Base-by-base conservation (phyloP, 345 rosid species). In the Rhodamnia argentea region DNA sequence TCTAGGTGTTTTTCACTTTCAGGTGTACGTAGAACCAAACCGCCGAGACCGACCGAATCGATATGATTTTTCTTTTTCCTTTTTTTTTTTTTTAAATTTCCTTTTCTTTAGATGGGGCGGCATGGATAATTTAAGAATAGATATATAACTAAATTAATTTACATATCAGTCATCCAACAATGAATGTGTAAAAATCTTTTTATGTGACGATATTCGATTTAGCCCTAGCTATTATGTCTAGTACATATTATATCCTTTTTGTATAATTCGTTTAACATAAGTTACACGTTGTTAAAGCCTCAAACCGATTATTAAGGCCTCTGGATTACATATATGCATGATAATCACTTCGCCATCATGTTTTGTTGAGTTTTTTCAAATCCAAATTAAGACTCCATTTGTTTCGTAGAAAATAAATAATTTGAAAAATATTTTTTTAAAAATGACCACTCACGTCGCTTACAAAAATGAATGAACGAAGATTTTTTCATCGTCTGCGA, bases 121-220 rank as follows among this genome's bases (percentile, higher is more conserved):
- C 16, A 64, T 64, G 22, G 7, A 3, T 64, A 64, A 32, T 1
- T 64, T 16, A 62, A 54, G 15, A 8, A 29, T 62, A 37, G 40
- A 37, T 37, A 37, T 37, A 37, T 37, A 37, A 37, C 40, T 37
- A 37, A 37, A 37, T 37, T 37, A 37, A 37, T 37, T 37, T 37
- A 37, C 40, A 37, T 37, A 37, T 37, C 40, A 2, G 40, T 37
- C 40, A 37, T 37, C 40, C 6, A 1, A 62, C 0, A 15, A 5
- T 15, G 12, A 15, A 32, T 0, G 0, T 4, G 24, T 64, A 16
- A 8, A 64, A 29, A 18, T 0, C 0, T 16, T 64, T 29, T 16
- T 8, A 64, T 3, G 6, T 16, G 13, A 37, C 24, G 9, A 9
- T 0, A 0, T 64, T 32, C 3, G 0, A 64, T 32, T 18, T 64